Percentiles rank a stretch among this genome's conserved stretches.
phyloP scores from a whole-genome alignment of 225 moss, liverwort and hornwort species.

The Takakia lepidozioides region DNA sequence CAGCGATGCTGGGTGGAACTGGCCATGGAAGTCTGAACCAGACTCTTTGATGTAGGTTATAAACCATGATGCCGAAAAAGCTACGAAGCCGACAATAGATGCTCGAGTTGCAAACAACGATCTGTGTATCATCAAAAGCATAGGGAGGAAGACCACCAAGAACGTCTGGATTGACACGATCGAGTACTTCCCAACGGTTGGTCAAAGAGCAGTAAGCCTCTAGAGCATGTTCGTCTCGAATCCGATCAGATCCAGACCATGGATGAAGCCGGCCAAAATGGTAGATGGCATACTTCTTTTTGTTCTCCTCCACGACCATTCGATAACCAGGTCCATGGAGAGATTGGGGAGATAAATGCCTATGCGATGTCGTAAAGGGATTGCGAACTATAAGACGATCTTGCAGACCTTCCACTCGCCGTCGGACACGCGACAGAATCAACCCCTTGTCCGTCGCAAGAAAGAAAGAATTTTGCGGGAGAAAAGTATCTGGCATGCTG shows the following conservation, averaged over 20 bases:
- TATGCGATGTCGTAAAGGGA: slow-evolving; percentile 12
- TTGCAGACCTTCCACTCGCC: slow-evolving; percentile 10
- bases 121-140: slow-evolving; percentile 16
- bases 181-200: slow-evolving; percentile 14
- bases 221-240: slow-evolving; percentile 10
- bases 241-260: not conserved
- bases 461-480: slow-evolving; percentile 4
- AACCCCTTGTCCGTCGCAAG: slow-evolving; percentile 15
- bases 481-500: slow-evolving; percentile 13
- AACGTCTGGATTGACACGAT: slow-evolving; percentile 9
- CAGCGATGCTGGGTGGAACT: slow-evolving; percentile 13
- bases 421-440: slow-evolving; percentile 9
- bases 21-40: slow-evolving; percentile 30
- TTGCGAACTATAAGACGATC: slow-evolving; percentile 17
- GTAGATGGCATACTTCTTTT: slow-evolving; percentile 9
- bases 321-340: slow-evolving; percentile 16
- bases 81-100: slow-evolving; percentile 22
- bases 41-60: slow-evolving; percentile 13
- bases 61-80: slow-evolving; percentile 27
- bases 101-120: slow-evolving; percentile 15
- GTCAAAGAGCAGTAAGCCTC: slow-evolving; percentile 10
- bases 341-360: slow-evolving; percentile 4
- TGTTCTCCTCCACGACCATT: slow-evolving; percentile 7
- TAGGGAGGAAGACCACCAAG: slow-evolving; percentile 18
- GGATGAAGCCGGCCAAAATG: slow-evolving; percentile 21